These are phyloP conservation scores for Xylariomycetidae sp. DNA, from an alignment of 2,329 filamentous ascomycete genomes.

Conservation along the genomic window DNA sequence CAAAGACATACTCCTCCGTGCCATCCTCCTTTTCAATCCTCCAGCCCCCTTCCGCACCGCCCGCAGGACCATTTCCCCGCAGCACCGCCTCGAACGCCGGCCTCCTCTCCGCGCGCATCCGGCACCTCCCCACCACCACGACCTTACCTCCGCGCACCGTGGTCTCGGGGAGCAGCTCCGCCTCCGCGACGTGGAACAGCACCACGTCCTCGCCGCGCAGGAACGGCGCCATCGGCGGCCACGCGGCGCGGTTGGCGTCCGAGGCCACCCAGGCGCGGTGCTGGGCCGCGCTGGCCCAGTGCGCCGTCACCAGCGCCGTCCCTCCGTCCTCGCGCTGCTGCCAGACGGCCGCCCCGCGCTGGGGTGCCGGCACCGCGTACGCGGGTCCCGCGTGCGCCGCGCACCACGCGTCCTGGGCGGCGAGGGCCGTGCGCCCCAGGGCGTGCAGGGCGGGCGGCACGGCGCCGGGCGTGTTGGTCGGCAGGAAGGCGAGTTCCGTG, in stretches of 20 bases:
- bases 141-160: constrained; percentile 5
- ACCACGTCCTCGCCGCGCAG: background rate
- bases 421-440: constrained; percentile 5
- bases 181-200: constrained; percentile 10
- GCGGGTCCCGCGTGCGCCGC: constrained; percentile 6
- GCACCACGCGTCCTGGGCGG: constrained; percentile 9
- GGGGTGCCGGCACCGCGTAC: constrained; percentile 7
- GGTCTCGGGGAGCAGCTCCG: constrained; percentile 4
- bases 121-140: constrained; percentile 10
- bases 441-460: constrained; percentile 8
- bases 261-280: constrained; percentile 13
- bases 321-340: constrained; percentile 11
- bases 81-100: constrained; percentile 8
- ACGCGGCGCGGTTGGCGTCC: constrained; percentile 7
- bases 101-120: constrained; percentile 4
- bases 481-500: constrained; percentile 15
- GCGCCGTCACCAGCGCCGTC: constrained; percentile 13
- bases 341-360: constrained; percentile 14
- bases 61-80: constrained; percentile 5
- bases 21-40: constrained; percentile 15
- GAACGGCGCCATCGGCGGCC: constrained; percentile 3
- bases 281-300: constrained; percentile 16
- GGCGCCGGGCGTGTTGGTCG: constrained; percentile 9
- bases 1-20: constrained; percentile 4
- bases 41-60: constrained; percentile 10